These are phyloP conservation scores for Paspalum notatum DNA, from an alignment of 176 grass and related monocot genomes.

Conservation along the genomic window DNA sequence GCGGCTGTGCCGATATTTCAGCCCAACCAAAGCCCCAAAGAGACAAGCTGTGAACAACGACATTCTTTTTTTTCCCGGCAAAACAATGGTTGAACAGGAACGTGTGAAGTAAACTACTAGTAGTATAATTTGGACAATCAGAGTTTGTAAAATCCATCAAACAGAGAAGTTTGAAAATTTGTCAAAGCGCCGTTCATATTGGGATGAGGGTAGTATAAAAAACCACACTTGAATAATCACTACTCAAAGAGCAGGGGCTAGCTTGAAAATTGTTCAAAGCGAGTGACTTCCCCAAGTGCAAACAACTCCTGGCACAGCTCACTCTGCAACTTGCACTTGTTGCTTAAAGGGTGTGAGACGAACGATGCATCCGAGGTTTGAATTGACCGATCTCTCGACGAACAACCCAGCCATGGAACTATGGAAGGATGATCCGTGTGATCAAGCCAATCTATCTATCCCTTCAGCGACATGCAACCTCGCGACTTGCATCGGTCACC, in stretches of 20 bases:
- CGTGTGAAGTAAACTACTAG: too few relatives aligned
- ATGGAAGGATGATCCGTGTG: neutral
- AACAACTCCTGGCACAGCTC: neutral
- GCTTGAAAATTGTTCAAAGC: constrained; percentile 19
- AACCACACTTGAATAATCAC: neutral
- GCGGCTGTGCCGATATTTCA: neutral
- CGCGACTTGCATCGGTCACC: neutral
- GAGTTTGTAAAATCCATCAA: neutral
- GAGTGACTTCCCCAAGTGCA: constrained; percentile 6
- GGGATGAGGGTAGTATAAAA: neutral
- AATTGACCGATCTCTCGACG: constrained; percentile 25
- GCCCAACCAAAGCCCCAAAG: neutral
- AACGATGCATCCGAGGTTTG: constrained; percentile 41
- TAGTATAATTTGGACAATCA: neutral
- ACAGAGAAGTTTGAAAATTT: neutral
- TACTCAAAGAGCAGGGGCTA: constrained; percentile 6
- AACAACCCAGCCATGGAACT: neutral
- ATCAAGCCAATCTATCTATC: constrained; percentile 9
- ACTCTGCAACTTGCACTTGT: constrained; percentile 10
- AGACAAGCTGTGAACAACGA: neutral
- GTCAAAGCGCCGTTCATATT: too few relatives aligned
- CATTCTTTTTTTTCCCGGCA: neutral
- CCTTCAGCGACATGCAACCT: neutral
- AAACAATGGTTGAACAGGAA: neutral
- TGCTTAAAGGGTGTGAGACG: constrained; percentile 6